Evolutionary conservation across 306 rosid genomes (phyloP).

Genomic region (Prunus mira): DNA sequence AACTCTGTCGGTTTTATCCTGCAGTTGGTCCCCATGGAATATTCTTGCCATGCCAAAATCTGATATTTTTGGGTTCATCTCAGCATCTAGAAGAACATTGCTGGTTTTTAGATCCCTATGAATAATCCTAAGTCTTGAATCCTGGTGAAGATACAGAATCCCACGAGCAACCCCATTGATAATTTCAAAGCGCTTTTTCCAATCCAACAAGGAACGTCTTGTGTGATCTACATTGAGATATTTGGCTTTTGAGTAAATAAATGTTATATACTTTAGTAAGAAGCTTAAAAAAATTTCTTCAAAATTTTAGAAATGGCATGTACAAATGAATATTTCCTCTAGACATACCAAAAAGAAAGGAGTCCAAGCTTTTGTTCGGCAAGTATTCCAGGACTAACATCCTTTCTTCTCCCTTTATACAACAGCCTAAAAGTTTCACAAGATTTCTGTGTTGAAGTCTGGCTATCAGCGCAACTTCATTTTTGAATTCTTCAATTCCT

Average conservation of each 20-base stretch:
- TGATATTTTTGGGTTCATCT: conserved; percentile 54
- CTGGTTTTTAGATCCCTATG: conserved; percentile 60
- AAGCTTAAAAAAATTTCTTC: neutral
- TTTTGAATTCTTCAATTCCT: conserved; percentile 59
- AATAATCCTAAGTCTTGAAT: conserved; percentile 52
- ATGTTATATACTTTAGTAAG: neutral
- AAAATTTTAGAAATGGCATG: neutral
- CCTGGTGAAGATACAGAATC: conserved; percentile 56
- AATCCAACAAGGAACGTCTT: conserved; percentile 28
- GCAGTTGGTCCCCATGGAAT: conserved; percentile 40
- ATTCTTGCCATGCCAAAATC: conserved; percentile 75
- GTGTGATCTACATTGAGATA: conserved; percentile 25
- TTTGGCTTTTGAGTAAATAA: neutral
- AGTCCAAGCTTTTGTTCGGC: conserved; percentile 59
- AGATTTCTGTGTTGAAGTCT: conserved; percentile 64
- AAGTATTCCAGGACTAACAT: conserved; percentile 51
- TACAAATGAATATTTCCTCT: neutral
- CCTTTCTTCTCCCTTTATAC: conserved; percentile 41
- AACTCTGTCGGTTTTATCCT: conserved; percentile 38
- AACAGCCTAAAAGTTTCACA: conserved; percentile 58
- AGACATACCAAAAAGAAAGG: conserved; percentile 46
- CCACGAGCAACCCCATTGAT: conserved; percentile 51
- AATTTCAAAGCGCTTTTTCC: conserved; percentile 44
- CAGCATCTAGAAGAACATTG: conserved; percentile 45
- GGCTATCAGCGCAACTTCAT: conserved; percentile 47